Evolutionary conservation across 495 filamentous ascomycete genomes (phyloP).

Genomic region (Parathielavia hyrcaniae): DNA sequence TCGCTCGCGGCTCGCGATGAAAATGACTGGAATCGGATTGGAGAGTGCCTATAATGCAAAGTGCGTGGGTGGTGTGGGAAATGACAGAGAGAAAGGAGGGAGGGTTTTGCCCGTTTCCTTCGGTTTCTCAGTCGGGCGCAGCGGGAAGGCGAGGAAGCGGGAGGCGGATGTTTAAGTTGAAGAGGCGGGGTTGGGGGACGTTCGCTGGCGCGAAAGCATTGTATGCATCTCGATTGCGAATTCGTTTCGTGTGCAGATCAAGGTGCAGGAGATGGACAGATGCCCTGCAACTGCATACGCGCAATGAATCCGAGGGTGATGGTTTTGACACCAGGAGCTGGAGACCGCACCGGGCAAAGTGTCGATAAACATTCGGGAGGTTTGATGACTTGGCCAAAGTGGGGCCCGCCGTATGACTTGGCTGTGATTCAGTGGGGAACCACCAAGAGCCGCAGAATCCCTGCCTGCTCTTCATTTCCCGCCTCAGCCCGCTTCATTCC

Average conservation of each 20-base stretch:
- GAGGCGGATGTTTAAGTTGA: background rate
- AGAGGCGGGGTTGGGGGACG: background rate
- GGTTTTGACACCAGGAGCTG: background rate
- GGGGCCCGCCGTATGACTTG: conserved; percentile 13
- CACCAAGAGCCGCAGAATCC: conserved; percentile 7
- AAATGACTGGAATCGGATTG: background rate
- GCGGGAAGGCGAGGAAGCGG: background rate
- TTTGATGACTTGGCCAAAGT: conserved; percentile 16
- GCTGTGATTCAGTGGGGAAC: conserved; percentile 2
- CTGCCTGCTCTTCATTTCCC: too few relatives aligned
- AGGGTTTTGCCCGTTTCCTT: background rate
- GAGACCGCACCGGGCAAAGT: background rate
- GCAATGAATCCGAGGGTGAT: background rate
- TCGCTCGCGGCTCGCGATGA: background rate
- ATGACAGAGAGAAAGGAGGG: background rate
- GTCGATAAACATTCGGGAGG: background rate
- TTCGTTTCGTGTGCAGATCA: background rate
- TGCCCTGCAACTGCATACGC: background rate
- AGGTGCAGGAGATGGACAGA: background rate
- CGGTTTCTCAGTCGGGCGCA: conserved; percentile 4
- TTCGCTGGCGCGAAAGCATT: conserved; percentile 4
- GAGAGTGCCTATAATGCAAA: background rate
- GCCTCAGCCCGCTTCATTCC: too few relatives aligned
- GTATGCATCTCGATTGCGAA: background rate
- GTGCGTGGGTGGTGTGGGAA: background rate